phyloP scores from a whole-genome alignment of 352 stramenopile species.

The Globisporangium nunn region DNA sequence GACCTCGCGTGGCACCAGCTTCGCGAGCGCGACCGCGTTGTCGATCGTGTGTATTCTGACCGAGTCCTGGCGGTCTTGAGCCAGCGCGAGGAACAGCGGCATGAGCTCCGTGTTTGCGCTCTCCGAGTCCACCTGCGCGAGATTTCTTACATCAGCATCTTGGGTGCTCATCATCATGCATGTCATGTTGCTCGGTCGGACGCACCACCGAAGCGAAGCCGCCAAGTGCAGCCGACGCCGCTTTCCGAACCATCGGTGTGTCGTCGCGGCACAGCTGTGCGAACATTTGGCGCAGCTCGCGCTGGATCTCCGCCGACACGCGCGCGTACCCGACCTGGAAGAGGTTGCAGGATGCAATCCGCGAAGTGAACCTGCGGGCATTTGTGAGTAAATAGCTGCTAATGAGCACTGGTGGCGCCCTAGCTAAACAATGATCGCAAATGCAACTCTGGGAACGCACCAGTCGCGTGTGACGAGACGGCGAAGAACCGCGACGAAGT shows the following conservation, averaged over 20 bases:
- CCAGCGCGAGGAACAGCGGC: slow-evolving; percentile 76
- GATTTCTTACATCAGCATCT: not conserved
- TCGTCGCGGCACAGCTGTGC: slow-evolving; percentile 93
- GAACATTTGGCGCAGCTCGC: slow-evolving; percentile 90
- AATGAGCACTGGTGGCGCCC: not conserved
- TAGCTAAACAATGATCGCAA: slow-evolving; percentile 5
- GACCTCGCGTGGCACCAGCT: slow-evolving; percentile 62
- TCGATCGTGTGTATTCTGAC: slow-evolving; percentile 96
- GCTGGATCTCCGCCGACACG: slow-evolving; percentile 53
- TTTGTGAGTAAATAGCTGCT: not conserved
- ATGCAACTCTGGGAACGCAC: slow-evolving; percentile 57
- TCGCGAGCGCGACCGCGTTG: slow-evolving; percentile 94
- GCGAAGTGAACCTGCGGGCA: slow-evolving; percentile 58
- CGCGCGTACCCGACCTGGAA: slow-evolving; percentile 68
- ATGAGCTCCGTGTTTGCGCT: slow-evolving; percentile 72
- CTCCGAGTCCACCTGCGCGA: slow-evolving; percentile 43
- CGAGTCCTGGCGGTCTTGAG: slow-evolving; percentile 93
- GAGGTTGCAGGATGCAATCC: slow-evolving; percentile 78
- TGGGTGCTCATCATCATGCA: too few relatives aligned
- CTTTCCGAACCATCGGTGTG: slow-evolving; percentile 95
- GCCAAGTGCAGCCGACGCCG: slow-evolving; percentile 86
- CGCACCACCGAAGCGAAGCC: slow-evolving; percentile 68
- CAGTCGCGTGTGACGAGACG: slow-evolving; percentile 94
- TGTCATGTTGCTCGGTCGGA: too few relatives aligned
- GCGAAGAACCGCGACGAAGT: slow-evolving; percentile 92